Base-by-base conservation (phyloP, 2,329 filamentous ascomycete species). In the Elsinoe necatrix region DNA sequence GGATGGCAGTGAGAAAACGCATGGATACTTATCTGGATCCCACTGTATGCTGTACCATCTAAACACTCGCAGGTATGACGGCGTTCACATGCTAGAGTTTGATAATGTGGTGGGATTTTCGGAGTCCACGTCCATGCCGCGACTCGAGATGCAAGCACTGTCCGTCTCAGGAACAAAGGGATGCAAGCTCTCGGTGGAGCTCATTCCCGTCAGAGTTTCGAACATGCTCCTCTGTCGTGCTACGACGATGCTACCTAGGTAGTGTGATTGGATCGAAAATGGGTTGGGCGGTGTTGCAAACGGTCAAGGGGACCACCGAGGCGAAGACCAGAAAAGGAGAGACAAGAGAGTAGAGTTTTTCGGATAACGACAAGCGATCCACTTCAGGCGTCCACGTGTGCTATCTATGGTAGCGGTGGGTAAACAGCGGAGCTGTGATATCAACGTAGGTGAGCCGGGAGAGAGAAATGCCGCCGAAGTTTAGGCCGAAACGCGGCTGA, bases 151-250 rank as follows among this genome's bases (percentile, higher is more conserved):
- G 29, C 31, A 52, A 29, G 23, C 47, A 37, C 18, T 29, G n/a
- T 50, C 45, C 45, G 20, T 16, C 43, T 52, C 48, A 39, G 48
- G 48, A 39, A 39, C 48, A 39, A 52, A 52, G 34, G 48, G 27
- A 51, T 51, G n/a, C 47, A 23, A 23, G 23, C 31, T 35, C 29
- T 37, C 23, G 48, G 31, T 35, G 48, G 48, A 52, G 48, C 18
- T 14, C 29, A 12, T 21, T 21, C 4, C 27, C 27, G 11, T 52
- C 48, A 52, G 20, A 23, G 27, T 52, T 52, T n/a, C 23, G 29
- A 4, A 23, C 1, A 23, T 34, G 12, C 29, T 18, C 14, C 20
- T 42, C 39, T 16, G 20, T 23, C 18, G 41, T 20, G 18, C 16
- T 20, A 12, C 16, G 18, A 31, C 48, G 12, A 37, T 52, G 48